Conservation (phyloP, 1,284 basidiomycete species). For the Marasmius sp. region DNA sequence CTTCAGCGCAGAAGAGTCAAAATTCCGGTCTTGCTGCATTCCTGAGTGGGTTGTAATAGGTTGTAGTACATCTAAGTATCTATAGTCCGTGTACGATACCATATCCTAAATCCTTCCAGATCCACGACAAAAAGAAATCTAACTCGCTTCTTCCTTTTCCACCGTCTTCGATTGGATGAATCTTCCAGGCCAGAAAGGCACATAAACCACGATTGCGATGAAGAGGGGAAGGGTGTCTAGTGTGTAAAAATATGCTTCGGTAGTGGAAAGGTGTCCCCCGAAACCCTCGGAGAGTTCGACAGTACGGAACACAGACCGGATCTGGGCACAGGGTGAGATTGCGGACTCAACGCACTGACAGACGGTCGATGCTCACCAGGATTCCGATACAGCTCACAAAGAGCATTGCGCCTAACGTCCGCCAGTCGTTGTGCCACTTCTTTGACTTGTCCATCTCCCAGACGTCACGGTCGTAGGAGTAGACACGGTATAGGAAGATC, state of each 20-base stretch:
- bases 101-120: not conserved
- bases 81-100: not conserved
- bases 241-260: conserved; percentile 64
- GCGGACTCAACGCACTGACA: conserved; percentile 14
- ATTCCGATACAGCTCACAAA: conserved; percentile 66
- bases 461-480: conserved; percentile 40
- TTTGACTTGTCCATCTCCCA: conserved; percentile 42
- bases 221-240: conserved; percentile 69
- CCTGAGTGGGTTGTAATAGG: conserved; percentile 43
- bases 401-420: conserved; percentile 52
- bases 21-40: conserved; percentile 49
- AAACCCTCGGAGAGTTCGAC: conserved; percentile 69
- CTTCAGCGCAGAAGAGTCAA: conserved; percentile 22
- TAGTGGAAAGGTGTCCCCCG: conserved; percentile 57
- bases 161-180: conserved; percentile 38
- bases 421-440: conserved; percentile 63
- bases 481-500: conserved; percentile 57
- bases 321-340: conserved; percentile 30
- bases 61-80: conserved; percentile 27
- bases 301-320: conserved; percentile 69
- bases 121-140: not conserved
- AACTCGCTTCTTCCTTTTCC: not conserved
- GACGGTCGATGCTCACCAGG: conserved; percentile 36
- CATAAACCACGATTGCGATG: conserved; percentile 55
- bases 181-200: conserved; percentile 61